Conservation (phyloP, 768 basidiomycete genomes). For the Omphalotus guepiniiformis region DNA sequence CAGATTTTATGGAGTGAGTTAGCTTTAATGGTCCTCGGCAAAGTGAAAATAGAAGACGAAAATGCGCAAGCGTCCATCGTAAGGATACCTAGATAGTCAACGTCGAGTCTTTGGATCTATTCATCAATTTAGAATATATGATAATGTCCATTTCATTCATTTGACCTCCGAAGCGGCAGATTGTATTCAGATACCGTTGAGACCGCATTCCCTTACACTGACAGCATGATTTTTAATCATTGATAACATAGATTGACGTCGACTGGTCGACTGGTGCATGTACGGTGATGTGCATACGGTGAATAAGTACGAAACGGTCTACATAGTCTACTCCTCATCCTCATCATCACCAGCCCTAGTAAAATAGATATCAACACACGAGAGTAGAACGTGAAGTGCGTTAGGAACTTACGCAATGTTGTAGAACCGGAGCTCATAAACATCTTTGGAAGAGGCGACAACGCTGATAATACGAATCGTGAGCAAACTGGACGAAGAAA, state of each 20-base stretch:
- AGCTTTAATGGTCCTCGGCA: constrained; percentile 58
- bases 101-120: no score
- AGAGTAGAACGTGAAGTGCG: background rate
- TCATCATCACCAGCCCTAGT: constrained; percentile 34
- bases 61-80: no score
- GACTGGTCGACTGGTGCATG: no score
- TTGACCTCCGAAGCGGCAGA: no score
- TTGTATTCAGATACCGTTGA: no score
- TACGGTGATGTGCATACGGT: no score
- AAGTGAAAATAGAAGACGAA: constrained; percentile 39
- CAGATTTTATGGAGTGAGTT: constrained; percentile 74
- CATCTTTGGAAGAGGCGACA: constrained; percentile 90
- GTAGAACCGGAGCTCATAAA: constrained; percentile 93
- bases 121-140: no score
- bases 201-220: no score
- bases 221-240: no score
- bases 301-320: background rate
- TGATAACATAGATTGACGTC: no score
- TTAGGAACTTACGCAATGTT: constrained; percentile 69
- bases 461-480: constrained; percentile 45
- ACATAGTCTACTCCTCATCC: constrained; percentile 23
- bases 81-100: no score
- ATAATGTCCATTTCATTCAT: no score
- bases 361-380: background rate
- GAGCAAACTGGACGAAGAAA: constrained; percentile 3